Base-by-base conservation (phyloP, 2,329 filamentous ascomycete genomes). In the Talaromyces sp. region DNA sequence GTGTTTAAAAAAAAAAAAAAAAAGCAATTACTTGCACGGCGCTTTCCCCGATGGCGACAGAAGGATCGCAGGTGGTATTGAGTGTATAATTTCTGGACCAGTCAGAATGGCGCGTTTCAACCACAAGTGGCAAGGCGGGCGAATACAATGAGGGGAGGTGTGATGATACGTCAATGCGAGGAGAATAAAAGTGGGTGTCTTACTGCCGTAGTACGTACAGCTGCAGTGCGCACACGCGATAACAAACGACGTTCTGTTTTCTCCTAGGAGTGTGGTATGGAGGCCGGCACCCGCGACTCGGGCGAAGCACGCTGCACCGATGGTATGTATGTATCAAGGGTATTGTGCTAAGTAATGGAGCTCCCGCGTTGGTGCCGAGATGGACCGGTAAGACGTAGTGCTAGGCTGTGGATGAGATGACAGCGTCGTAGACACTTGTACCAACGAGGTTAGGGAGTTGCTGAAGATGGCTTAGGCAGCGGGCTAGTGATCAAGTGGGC, bases 401-500 rank as follows among this genome's bases (percentile, higher is more conserved):
- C 41, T 43, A 43, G n/a, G 35, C 35, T 31, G 35, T 64, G 58
- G 63, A 63, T 54, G 47, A 58, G 66, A 54, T 66, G 64, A 60
- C 66, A 66, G 64, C 64, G 64, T 67, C 61, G 66, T 22, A 66
- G 50, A 33, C 24, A 54, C 50, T 54, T 54, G 52, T 37, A 56
- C 52, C 19, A 56, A 56, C 52, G 37, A 33, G 43, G 65, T 52
- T 63, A 63, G 60, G 45, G 27, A 63, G 54, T 54, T 66, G 64
- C 69, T 70, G 66, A 67, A 67, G 68, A 69, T 54, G 69, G 68
- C 37, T 67, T 69, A 73, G 68, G 69, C 66, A 56, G 67, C 69
- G 66, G 62, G 64, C 67, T 78, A 77, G 68, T 67, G 65, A 66
- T 69, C 67, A 74, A 75, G 67, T 57, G 65, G 73, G 70, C 64